Evolutionary conservation across 2,329 filamentous ascomycete genomes (phyloP).

Genomic region (Moelleriella libera): DNA sequence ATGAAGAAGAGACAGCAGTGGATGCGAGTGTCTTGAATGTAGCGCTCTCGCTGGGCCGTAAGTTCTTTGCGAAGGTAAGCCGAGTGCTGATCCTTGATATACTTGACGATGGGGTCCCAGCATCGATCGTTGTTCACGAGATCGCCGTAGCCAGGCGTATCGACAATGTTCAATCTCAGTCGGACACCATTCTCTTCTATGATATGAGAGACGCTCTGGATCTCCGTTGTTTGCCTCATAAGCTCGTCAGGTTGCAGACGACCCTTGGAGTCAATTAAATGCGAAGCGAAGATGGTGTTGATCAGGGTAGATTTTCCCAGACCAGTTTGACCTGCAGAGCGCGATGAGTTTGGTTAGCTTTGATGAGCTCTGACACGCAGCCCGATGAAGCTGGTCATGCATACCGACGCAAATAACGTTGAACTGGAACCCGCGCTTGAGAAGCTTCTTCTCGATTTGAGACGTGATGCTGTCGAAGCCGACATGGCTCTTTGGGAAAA

Average conservation of each 20-base stretch:
- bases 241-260: conserved; percentile 84
- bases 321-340: conserved; percentile 73
- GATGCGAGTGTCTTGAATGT: conserved; percentile 97
- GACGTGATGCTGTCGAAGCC: conserved; percentile 99
- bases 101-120: conserved; percentile 99
- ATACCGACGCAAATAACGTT: conserved; percentile 98
- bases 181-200: conserved; percentile 99
- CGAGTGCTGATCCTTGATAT: conserved; percentile 99
- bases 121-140: conserved; percentile 99
- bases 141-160: conserved; percentile 95
- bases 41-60: conserved; percentile 95
- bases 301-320: conserved; percentile 97
- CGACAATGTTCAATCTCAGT: conserved; percentile 94
- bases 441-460: conserved; percentile 97
- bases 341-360: conserved; percentile 6
- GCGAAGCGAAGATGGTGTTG: conserved; percentile 99
- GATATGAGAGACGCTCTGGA: conserved; percentile 93
- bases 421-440: conserved; percentile 99
- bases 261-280: conserved; percentile 98
- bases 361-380: conserved; percentile 1
- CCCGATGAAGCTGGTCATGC: conserved; percentile 23
- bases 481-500: conserved; percentile 93
- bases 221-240: conserved; percentile 92
- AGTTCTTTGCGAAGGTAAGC: conserved; percentile 99
- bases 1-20: conserved; percentile 99